These are phyloP conservation scores for Limonomyces culmigenus DNA, from an alignment of 1,284 basidiomycete genomes.

Conservation along the genomic window DNA sequence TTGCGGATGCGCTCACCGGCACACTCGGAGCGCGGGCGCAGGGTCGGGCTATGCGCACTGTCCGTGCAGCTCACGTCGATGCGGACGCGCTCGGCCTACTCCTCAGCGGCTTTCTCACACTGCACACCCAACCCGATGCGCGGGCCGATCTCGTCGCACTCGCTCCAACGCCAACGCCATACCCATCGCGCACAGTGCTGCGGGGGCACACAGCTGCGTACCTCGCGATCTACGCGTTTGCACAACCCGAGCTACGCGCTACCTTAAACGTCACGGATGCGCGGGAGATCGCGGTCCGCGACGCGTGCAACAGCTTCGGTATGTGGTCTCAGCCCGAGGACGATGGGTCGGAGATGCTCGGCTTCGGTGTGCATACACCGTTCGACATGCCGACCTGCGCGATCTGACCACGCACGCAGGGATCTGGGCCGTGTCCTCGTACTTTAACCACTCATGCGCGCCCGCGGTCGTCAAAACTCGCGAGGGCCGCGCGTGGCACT, in stretches of 20 bases:
- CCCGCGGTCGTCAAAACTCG: slow-evolving; percentile 6
- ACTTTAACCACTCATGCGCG: slow-evolving; percentile 11
- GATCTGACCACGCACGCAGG: too few species aligned
- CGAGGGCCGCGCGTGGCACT: slow-evolving; percentile 7
- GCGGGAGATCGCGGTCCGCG: slow-evolving; percentile 7
- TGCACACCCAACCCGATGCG: not conserved
- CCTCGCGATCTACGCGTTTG: not conserved
- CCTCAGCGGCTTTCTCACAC: not conserved
- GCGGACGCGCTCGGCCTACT: not conserved
- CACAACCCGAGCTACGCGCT: not conserved
- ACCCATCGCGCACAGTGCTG: not conserved
- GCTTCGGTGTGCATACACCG: too few species aligned
- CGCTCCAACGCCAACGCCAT: not conserved
- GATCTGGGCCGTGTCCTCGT: slow-evolving; percentile 9
- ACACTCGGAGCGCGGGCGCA: not conserved
- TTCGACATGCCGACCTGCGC: too few species aligned
- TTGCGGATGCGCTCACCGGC: not conserved
- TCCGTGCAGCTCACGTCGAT: not conserved
- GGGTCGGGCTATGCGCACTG: not conserved
- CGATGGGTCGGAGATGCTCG: slow-evolving; percentile 9
- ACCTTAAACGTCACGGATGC: not conserved
- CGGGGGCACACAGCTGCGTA: not conserved
- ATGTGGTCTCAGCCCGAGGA: slow-evolving; percentile 8
- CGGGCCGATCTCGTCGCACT: not conserved
- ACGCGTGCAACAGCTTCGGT: slow-evolving; percentile 10